These are phyloP conservation scores for Russula vinacea DNA, from an alignment of 768 basidiomycete genomes.

Conservation along the genomic window DNA sequence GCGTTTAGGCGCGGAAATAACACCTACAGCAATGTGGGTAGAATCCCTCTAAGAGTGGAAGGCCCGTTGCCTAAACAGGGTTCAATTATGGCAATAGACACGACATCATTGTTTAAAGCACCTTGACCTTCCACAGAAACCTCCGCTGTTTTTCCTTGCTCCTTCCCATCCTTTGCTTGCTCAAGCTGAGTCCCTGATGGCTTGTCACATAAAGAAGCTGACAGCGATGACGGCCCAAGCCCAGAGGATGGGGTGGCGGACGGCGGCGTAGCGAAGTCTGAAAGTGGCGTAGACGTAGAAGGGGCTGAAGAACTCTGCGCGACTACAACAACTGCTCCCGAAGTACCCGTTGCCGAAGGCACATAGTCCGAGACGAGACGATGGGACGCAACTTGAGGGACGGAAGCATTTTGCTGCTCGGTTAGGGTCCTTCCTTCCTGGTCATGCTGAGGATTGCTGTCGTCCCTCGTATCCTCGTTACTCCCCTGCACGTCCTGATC, in stretches of 20 bases:
- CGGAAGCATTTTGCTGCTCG: background rate
- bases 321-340: background rate
- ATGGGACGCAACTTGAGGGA: background rate
- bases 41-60: background rate
- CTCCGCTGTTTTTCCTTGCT: background rate
- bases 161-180: background rate
- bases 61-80: background rate
- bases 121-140: background rate
- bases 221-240: background rate
- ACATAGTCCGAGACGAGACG: background rate
- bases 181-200: background rate
- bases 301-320: background rate
- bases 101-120: background rate
- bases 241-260: too few species aligned
- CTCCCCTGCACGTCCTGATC: slow-evolving; percentile 3
- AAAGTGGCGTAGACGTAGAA: background rate
- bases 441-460: slow-evolving; percentile 1
- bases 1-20: background rate
- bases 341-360: too few species aligned
- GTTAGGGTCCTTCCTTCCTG: background rate
- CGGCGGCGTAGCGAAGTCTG: background rate
- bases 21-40: background rate
- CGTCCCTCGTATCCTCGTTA: background rate
- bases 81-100: slow-evolving; percentile 1
- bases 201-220: background rate